These are phyloP conservation scores for Aspergillus latus DNA, from an alignment of 2,329 filamentous ascomycete genomes.

Conservation along the genomic window DNA sequence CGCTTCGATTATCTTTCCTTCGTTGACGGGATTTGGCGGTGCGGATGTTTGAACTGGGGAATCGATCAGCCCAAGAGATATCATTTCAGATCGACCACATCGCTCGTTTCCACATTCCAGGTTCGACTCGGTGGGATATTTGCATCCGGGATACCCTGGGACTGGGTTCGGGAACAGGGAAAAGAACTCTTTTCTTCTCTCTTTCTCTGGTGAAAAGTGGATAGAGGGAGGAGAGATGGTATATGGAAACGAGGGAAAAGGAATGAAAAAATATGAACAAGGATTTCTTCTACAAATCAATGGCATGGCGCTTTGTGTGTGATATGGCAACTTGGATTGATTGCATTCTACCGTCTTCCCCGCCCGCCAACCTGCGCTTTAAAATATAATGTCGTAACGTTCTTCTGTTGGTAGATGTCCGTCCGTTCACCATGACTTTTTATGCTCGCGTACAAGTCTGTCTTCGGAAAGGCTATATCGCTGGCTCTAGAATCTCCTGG, in stretches of 20 bases:
- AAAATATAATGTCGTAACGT: conserved; percentile 17
- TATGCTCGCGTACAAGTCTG: no score
- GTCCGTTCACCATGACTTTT: no score
- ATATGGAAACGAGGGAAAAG: conserved; percentile 15
- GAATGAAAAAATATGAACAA: conserved; percentile 23
- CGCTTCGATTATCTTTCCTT: conserved; percentile 22
- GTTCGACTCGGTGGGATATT: conserved; percentile 24
- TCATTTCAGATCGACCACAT: conserved; percentile 30
- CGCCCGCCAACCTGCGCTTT: conserved; percentile 2
- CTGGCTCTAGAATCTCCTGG: background rate
- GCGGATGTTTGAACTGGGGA: conserved; percentile 37
- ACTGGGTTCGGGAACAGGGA: conserved; percentile 22
- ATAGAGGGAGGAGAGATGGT: conserved; percentile 11
- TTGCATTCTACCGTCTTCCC: conserved; percentile 17
- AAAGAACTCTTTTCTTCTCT: conserved; percentile 18
- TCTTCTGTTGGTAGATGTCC: background rate
- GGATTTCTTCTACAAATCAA: conserved; percentile 26
- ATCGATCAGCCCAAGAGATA: conserved; percentile 30
- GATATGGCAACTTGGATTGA: conserved; percentile 23
- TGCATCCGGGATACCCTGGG: conserved; percentile 23
- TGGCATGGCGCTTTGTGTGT: conserved; percentile 32
- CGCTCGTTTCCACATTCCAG: conserved; percentile 26
- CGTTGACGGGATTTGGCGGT: conserved; percentile 38
- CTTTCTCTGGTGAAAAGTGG: conserved; percentile 16
- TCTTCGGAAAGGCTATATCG: no score